A percentile compares a stretch with the other conserved stretches of the same genome.
phyloP scores from a whole-genome alignment of 148 eudicot species.

The Agrostemma githago region DNA sequence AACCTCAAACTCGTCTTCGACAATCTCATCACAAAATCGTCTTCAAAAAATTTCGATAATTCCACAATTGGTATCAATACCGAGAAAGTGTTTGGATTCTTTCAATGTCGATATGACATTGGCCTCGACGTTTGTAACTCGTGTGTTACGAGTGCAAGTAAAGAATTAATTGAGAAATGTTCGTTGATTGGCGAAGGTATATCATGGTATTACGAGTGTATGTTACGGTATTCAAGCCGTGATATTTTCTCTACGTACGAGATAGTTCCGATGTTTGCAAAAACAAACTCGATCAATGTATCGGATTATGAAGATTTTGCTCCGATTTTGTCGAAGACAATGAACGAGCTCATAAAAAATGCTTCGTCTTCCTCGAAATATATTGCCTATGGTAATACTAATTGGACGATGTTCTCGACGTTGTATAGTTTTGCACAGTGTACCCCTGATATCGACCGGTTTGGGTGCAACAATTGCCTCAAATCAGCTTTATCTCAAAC shows the following conservation, averaged over 20 bases:
- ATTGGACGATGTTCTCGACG: not conserved
- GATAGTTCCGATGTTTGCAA: not conserved
- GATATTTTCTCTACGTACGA: constrained; percentile 7
- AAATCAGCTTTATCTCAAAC: not conserved
- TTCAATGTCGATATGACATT: constrained; percentile 10
- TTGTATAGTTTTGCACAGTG: constrained; percentile 9
- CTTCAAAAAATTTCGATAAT: constrained; percentile 5
- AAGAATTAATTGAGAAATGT: not conserved
- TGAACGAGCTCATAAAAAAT: not conserved
- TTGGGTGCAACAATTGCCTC: not conserved
- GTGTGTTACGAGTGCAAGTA: constrained; percentile 13
- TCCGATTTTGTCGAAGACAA: not conserved
- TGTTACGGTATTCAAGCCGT: constrained; percentile 11
- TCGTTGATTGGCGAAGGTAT: not conserved
- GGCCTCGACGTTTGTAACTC: not conserved
- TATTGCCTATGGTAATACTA: not conserved
- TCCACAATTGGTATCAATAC: not conserved
- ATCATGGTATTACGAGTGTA: constrained; percentile 14
- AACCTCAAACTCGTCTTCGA: constrained; percentile 10
- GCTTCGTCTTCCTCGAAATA: not conserved
- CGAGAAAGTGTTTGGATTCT: constrained; percentile 6
- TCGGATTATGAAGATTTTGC: not conserved
- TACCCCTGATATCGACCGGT: not conserved
- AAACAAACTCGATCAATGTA: not conserved
- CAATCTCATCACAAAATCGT: constrained; percentile 8